Base-by-base conservation (phyloP, 306 rosid genomes). In the Myrica gale region DNA sequence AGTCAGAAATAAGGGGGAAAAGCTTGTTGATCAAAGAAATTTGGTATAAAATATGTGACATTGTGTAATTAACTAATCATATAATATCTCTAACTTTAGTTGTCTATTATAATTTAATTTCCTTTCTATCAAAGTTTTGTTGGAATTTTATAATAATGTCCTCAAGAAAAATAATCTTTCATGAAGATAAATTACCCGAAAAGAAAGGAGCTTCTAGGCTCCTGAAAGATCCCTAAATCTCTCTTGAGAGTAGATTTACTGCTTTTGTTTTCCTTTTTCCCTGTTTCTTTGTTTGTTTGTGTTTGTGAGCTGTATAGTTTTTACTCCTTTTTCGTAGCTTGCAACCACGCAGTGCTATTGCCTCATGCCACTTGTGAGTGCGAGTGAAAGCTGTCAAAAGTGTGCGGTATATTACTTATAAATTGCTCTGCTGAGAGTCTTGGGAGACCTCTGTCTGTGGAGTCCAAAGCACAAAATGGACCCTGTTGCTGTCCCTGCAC, bases 341-440 rank as follows among this genome's bases (percentile, higher is more conserved):
- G 68, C 82, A 60, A 87, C 82, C 84, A 74, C 77, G 86, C 76
- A 80, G 55, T 9, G 47, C 19, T 80, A 78, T 69, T 74, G 57
- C 42, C 53, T 26, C 13, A 57, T 20, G 79, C 83, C 91, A 77
- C 84, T 69, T 86, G 89, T 87, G 89, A 75, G 81, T 76, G 76
- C 78, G 73, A 78, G 76, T 55, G 73, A 69, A 69, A 81, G 80
- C 83, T 63, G 78, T 63, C 47, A 8, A 8, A 75, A 57, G 17
- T 23, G 32, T 42, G 79, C 23, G 17, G 19, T 4, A 46, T 44
- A 76, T 32, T 58, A 16, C 69, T 56, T 79, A 79, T 76, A 81
- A 72, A 81, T 74, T 79, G 74, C 62, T 63, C 68, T 55, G 82
- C 73, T 74, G 72, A 37, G 85, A 46, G 81, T 2, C 76, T 45